Evolutionary conservation across 495 filamentous ascomycete species (phyloP), one percentile per base, ranked within the genome.

Genomic region (Aspergillus taichungensis): DNA sequence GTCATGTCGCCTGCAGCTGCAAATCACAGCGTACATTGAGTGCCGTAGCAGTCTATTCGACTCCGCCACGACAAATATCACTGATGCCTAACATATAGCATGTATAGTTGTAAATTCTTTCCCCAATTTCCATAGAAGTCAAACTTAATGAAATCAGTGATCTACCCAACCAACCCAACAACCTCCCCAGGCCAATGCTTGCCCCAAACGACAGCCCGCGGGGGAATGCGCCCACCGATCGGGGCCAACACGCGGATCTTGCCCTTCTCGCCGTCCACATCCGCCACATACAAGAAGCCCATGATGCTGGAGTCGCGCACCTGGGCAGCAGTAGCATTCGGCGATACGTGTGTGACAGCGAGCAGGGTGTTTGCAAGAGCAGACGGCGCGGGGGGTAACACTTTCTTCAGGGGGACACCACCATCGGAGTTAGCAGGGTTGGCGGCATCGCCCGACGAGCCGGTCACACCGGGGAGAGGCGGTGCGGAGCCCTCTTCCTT

Each of bases 251-350:
- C 72, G 48, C 86, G 82, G 40, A 97, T 69, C 60, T 83, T 84
- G 43, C 80, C 80, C 65, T 85, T 86, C 42, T 88, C 82, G 39
- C 82, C 83, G 51, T 99, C 91, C 6, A 97, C 89, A 40, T 92
- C 85, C 0, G 84, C 78, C 30, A 99, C 82, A 57, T 94, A 95
- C 32, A 95, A 75, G 62, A 94, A 97, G 6, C 92, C 92, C 73
- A 94, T 83, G 13, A 96, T 80, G 34, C 83, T 88, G 0, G 90
- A 82, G 51, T 92, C 85, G 9, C 85, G 80, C 36, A 98, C 81
- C 5, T 78, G 74, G 32, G 87, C 78, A 6, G 82, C 72, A 4
- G 73, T 68, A 41, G 89, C 86, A 4, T 72, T 77, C 2, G 77
- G 57, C 1, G 82, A 68, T 1, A 82, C 85, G 40, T 86, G 78